Evolutionary conservation across 1,139 yeast species (phyloP), one percentile per base, ranked within the genome.

Genomic region (Lodderomyces margitis): DNA sequence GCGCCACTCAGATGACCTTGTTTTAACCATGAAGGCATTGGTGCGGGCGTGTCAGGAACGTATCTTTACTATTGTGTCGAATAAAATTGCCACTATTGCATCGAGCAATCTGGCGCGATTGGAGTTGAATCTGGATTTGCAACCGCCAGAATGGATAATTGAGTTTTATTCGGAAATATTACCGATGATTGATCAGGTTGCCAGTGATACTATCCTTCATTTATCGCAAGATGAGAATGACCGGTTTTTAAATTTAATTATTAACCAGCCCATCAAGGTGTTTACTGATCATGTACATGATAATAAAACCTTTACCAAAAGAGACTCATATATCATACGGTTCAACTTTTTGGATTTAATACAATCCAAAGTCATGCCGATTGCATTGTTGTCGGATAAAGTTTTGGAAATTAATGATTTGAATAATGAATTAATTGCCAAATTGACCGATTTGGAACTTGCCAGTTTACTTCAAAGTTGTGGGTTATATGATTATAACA

Each of bases 61-160:
- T 41, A 57, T 79, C 2, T 55, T 69, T 9, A 64, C 56, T 36
- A 58, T 76, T 7, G 53, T 79, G 4, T 62, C 64, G 6, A 65
- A 67, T 40, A 67, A 68, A 41, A 57, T 79, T 32, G 66, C 70
- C 23, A 66, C 74, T 1, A 62, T 74, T n/a, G 58, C 58, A 36
- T 57, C 60, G 17, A 66, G 70, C 35, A 67, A 69, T 42, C 64
- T 63, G 52, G 70, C 78, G 2, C 69, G 69, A 44, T 52, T 71
- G 25, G 77, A 72, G 35, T 57, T 58, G 47, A 63, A 67, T 45
- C 66, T 66, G 34, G 82, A 79, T 40, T 64, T 83, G 37, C 74
- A 82, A 46, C 78, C 88, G 7, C 91, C 92, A 0, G 88, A 83
- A 48, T 85, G 92, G 94, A 60, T 84, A 12, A 67, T 77, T 38